Percentiles rank a stretch among this genome's conserved stretches.
These are phyloP conservation scores for Sextonia rubra DNA, from an alignment of 164 flowering plant species.

Conservation along the genomic window DNA sequence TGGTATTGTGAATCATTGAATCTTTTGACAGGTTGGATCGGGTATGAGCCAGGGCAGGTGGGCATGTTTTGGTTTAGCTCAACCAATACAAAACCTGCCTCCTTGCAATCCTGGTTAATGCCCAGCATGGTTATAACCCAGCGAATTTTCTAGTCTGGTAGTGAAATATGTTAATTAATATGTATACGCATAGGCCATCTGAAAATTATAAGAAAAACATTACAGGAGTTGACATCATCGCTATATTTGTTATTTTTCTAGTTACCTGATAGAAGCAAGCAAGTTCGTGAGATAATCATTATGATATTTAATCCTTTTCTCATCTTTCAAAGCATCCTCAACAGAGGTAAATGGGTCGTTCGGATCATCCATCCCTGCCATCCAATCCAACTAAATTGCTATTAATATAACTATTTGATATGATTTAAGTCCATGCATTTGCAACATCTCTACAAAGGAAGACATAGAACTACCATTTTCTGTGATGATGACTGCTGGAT, in stretches of 20 bases:
- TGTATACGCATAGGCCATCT: too few species aligned
- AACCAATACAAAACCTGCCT: too few species aligned
- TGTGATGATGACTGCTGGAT: constrained; percentile 72
- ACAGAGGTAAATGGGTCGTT: constrained; percentile 46
- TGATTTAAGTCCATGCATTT: background rate
- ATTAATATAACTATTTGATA: too few species aligned
- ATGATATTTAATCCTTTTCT: constrained; percentile 81
- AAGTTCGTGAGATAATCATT: constrained; percentile 68
- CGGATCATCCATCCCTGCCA: constrained; percentile 90
- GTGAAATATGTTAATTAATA: too few species aligned
- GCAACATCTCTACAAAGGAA: background rate
- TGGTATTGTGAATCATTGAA: too few species aligned
- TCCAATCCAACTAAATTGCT: constrained; percentile 3
- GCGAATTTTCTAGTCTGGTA: too few species aligned
- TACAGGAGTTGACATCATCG: background rate
- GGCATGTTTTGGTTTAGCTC: too few species aligned
- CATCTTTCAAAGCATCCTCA: constrained; percentile 72
- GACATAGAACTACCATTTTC: constrained; percentile 62
- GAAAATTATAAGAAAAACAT: background rate
- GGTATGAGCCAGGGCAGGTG: too few species aligned
- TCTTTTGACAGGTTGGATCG: too few species aligned
- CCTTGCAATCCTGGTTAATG: too few species aligned
- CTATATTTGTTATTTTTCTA: background rate
- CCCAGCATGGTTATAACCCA: too few species aligned
- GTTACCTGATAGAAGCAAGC: constrained; percentile 69